Conservation (phyloP, 108 stramenopile species). For the Thalassiosira profunda region DNA sequence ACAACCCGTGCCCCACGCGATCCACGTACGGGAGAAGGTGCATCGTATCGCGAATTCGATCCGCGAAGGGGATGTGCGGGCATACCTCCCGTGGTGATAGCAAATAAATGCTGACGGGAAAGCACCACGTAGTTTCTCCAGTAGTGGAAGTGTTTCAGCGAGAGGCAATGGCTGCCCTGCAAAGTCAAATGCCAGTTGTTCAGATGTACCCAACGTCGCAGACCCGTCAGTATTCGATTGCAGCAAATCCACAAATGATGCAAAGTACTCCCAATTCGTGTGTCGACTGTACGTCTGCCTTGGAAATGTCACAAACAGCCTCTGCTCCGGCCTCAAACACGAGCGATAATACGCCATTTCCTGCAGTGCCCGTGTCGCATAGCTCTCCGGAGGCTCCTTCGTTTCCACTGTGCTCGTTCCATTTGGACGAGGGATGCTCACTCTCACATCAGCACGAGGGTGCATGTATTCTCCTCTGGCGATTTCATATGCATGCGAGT, state of each 20-base stretch:
- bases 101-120: conserved; percentile 23
- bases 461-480: conserved; percentile 13
- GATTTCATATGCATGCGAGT: conserved; percentile 13
- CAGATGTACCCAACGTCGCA: neutral
- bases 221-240: neutral
- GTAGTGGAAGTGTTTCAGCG: conserved; percentile 13
- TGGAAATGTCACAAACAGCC: conserved; percentile 23
- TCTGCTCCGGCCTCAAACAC: conserved; percentile 16
- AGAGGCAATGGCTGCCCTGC: conserved; percentile 25
- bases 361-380: conserved; percentile 25
- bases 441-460: conserved; percentile 26
- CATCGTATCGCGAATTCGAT: conserved; percentile 26
- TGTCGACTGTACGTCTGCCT: conserved; percentile 25
- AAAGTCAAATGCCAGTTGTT: conserved; percentile 31
- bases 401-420: neutral
- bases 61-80: conserved; percentile 11
- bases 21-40: conserved; percentile 25
- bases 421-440: conserved; percentile 27
- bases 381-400: conserved; percentile 8
- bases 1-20: conserved; percentile 25
- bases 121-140: conserved; percentile 8
- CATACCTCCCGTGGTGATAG: conserved; percentile 40
- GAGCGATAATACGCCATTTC: conserved; percentile 31
- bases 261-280: conserved; percentile 21
- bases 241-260: conserved; percentile 22